Evolutionary conservation across 2,329 filamentous ascomycete species (phyloP).

Genomic region (Albophoma yamanashiensis): DNA sequence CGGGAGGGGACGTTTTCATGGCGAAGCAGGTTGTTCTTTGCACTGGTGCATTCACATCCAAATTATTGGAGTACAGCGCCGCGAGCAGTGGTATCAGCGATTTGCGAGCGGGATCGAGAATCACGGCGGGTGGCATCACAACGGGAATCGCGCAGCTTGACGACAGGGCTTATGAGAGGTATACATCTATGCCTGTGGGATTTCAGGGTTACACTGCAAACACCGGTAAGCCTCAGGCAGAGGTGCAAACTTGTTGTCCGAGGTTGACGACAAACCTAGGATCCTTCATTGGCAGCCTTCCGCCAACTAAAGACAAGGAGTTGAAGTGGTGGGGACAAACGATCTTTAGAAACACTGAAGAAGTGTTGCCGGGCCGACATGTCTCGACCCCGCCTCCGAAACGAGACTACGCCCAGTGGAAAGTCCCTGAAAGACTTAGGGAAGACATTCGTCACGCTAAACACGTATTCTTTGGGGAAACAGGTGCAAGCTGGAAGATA

Average conservation of each 20-base stretch:
- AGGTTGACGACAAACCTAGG: conserved; percentile 25
- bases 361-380: conserved; percentile 38
- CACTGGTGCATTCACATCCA: conserved; percentile 48
- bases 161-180: conserved; percentile 30
- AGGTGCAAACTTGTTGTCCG: too few relatives aligned
- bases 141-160: conserved; percentile 46
- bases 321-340: conserved; percentile 53
- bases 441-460: conserved; percentile 48
- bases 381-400: conserved; percentile 46
- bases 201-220: conserved; percentile 28
- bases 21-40: conserved; percentile 43
- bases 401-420: conserved; percentile 52
- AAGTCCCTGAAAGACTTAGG: conserved; percentile 42
- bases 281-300: conserved; percentile 46
- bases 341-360: conserved; percentile 46
- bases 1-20: conserved; percentile 28
- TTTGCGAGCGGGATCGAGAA: conserved; percentile 41
- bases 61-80: conserved; percentile 41
- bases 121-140: conserved; percentile 48
- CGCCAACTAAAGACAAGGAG: conserved; percentile 36
- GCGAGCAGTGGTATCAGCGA: conserved; percentile 31
- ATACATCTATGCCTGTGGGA: conserved; percentile 38
- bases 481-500: conserved; percentile 44
- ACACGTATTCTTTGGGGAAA: conserved; percentile 47
- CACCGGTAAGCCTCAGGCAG: conserved; percentile 13